Base-by-base conservation (phyloP, 2,329 filamentous ascomycete genomes). In the Phoma sp. region DNA sequence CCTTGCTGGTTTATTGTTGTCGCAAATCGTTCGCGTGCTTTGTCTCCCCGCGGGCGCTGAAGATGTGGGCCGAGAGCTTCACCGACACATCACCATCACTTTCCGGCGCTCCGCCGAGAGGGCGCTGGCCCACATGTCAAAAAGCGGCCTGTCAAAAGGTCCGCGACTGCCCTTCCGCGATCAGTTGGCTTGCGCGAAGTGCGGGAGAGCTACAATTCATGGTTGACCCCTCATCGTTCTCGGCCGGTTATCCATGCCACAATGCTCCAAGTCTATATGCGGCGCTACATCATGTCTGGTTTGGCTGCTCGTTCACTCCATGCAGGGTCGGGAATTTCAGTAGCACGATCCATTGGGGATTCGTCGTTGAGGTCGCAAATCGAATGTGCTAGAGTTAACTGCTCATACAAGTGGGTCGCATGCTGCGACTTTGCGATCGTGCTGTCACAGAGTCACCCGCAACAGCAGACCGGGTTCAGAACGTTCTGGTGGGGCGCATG, bases 21-120 rank as follows among this genome's bases (percentile, higher is more conserved):
- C 42, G 51, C 59, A 51, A 56, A 47, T 52, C 45, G 57, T 61
- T 61, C 54, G 56, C 62, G 65, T 58, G 61, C 65, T 69, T 68
- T 68, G 65, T 68, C 56, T 60, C 56, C 62, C 59, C 62, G 62
- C 60, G 33, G 56, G 49, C 53, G 46, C 37, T 60, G 43, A 42
- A 12, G 47, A 47, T 45, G 53, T 56, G 56, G 60, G 65, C 59
- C 65, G 62, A 67, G 53, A 59, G 53, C 62, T 67, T 68, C 68
- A 69, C 68, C 68, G 69, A 69, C 69, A 66, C 40, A 57, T 50
- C 59, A 61, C 65, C 67, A 61, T 60, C 56, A 58, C 62, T 21
- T 64, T 62, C 65, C 63, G 64, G 62, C 29, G 34, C 51, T 49
- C 29, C 49, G 62, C 61, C 57, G 57, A 60, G 54, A 60, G 39